Base-by-base conservation (phyloP, 192 early-diverging fungal genomes). In the Rhizophagus sp. region DNA sequence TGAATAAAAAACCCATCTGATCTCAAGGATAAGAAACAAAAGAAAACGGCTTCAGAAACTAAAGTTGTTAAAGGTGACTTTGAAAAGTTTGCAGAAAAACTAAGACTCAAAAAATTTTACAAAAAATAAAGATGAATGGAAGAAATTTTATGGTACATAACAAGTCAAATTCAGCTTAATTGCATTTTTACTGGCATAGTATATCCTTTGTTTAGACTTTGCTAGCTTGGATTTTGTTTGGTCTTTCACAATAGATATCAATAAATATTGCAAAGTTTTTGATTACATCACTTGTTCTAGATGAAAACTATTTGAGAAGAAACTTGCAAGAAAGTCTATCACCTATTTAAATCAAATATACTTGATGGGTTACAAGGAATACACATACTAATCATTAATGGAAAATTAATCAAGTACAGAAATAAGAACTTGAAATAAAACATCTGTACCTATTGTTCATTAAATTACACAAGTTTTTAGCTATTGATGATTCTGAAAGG, bases 71-170 rank as follows among this genome's bases (percentile, higher is more conserved):
- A 75, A 75, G 73, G 4, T 41, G 4, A 41, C 25, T 9, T 75
- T 12, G 73, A 75, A 75, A 57, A 75, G 0, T 75, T 24, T 30
- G 73, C 49, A 75, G 52, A 30, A 75, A 12, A 11, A 75, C 50
- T 75, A 75, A 52, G 50, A 75, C 10, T 75, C n/a, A 30, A 75
- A 30, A 3, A 61, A 75, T 75, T 24, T 30, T n/a, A 75, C 73
- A 75, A 50, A 75, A 75, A 75, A 75, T 75, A 75, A 75, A 75
- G 73, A 75, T 27, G 2, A 25, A 27, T 75, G 52, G 52, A 75
- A 75, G 50, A 75, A 61, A 61, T 75, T 75, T 75, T 62, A 75
- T 44, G 24, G 73, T 62, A 62, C 2, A 27, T 75, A 75, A 75
- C 62, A 75, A 75, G 52, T 72, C 3, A 50, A 19, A 44, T 72